Evolutionary conservation across 352 stramenopile species (phyloP).

Genomic region (Phytophthora niederhauseri): DNA sequence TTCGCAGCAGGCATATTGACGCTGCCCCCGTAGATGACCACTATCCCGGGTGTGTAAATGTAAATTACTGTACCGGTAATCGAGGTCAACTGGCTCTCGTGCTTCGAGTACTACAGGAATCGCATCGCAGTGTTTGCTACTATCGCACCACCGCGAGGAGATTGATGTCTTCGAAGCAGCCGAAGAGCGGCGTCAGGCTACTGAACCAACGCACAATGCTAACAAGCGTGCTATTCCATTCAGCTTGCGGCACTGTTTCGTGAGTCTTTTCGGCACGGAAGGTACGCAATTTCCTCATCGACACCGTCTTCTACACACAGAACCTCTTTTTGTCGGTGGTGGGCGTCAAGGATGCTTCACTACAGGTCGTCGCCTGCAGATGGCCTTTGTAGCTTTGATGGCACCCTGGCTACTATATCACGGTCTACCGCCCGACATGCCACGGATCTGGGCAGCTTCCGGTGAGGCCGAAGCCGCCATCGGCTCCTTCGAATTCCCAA

Average conservation of each 20-base stretch:
- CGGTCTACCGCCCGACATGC: slow-evolving; percentile 74
- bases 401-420: slow-evolving; percentile 76
- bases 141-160: slow-evolving; percentile 59
- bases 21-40: no score
- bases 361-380: slow-evolving; percentile 54
- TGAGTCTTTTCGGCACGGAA: slow-evolving; percentile 58
- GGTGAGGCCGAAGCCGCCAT: slow-evolving; percentile 18
- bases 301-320: slow-evolving; percentile 80
- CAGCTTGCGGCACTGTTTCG: slow-evolving; percentile 49
- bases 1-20: no score
- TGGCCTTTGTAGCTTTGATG: slow-evolving; percentile 57
- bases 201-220: background rate
- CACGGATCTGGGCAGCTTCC: slow-evolving; percentile 57
- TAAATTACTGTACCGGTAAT: no score
- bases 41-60: no score
- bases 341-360: slow-evolving; percentile 42
- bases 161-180: slow-evolving; percentile 48
- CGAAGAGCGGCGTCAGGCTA: slow-evolving; percentile 5
- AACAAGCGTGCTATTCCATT: slow-evolving; percentile 35
- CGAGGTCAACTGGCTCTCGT: no score
- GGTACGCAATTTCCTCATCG: slow-evolving; percentile 85
- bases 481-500: slow-evolving; percentile 20
- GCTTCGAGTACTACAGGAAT: no score
- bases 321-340: slow-evolving; percentile 70
- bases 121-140: slow-evolving; percentile 42